Base-by-base conservation (phyloP, 2,329 filamentous ascomycete genomes). In the Hypoxylon sp. region DNA sequence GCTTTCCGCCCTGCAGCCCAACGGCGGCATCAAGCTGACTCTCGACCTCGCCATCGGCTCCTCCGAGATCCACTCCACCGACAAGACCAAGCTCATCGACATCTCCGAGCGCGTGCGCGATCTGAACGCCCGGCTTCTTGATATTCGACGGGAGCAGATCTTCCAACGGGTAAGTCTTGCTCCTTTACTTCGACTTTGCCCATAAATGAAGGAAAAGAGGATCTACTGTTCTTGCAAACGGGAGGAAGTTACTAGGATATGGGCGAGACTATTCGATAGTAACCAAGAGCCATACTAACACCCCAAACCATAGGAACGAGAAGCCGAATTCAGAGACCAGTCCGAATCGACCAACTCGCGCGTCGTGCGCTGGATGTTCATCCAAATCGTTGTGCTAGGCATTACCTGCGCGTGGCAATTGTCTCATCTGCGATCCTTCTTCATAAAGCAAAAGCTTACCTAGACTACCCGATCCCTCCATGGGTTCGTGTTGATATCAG, bases 371-470 rank as follows among this genome's bases (percentile, higher is more conserved):
- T 99, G 96, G 95, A 95, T 96, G 73, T 77, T 98, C 72, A 91
- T 98, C 73, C 96, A 99, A 82, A 84, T 98, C 67, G 87, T 90
- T 57, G 89, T 98, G 38, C 85, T 99, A 59, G 93, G 90, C 60
- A 86, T 91, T 61, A 97, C 96, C 34, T 99, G 96, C 82, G 93
- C 93, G 68, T 99, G 96, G 96, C 96, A 99, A 82, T 86, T 99
- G 50, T 97, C 94, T 59, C 95, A 99, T 82, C 87, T 99, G 75
- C 89, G 96, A 74, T 92, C 93, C 50, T 99, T 99, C 88, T 99
- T 99, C 85, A 99, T 99, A 86, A 99, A 99, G 88, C 95, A 98
- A 85, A 99, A 99, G 87, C 90, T 99, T 80, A 98, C 96, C 66
- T 99, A 89, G 23, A 17, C 46, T 10, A 32, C 51, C 3, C 3